Conservation (phyloP, 768 basidiomycete genomes). For the Termitomyces sp. region DNA sequence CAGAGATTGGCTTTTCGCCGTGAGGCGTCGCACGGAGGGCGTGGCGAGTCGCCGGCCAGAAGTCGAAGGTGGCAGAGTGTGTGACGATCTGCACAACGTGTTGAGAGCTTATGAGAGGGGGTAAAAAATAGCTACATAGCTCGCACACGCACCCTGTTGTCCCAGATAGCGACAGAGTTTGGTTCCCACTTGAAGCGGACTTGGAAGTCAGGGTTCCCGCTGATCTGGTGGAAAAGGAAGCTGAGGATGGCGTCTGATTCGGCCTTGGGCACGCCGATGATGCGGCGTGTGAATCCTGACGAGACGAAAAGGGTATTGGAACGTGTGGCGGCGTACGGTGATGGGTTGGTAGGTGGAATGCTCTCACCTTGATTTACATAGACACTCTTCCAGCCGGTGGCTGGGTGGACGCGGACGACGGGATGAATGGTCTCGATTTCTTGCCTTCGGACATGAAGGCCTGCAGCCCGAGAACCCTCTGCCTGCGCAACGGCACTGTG, state of each 20-base stretch:
- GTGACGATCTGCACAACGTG: slow-evolving; percentile 46
- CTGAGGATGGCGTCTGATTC: slow-evolving; percentile 71
- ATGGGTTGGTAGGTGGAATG: background rate
- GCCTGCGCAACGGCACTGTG: slow-evolving; percentile 79
- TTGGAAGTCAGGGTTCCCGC: slow-evolving; percentile 66
- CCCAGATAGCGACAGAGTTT: slow-evolving; percentile 82
- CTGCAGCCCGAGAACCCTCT: slow-evolving; percentile 64
- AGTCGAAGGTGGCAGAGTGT: slow-evolving; percentile 80
- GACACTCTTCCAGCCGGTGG: slow-evolving; percentile 79
- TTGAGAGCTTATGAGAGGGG: background rate
- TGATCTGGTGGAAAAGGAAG: slow-evolving; percentile 69
- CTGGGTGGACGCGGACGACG: slow-evolving; percentile 78
- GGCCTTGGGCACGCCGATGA: slow-evolving; percentile 73
- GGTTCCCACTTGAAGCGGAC: slow-evolving; percentile 74
- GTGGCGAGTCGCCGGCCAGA: slow-evolving; percentile 73
- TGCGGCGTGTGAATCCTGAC: slow-evolving; percentile 71
- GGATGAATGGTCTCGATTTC: slow-evolving; percentile 71
- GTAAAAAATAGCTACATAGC: background rate
- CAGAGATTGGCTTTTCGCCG: slow-evolving; percentile 72
- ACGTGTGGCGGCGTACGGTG: background rate
- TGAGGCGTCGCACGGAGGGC: slow-evolving; percentile 79
- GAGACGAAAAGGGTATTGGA: background rate
- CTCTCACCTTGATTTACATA: slow-evolving; percentile 68
- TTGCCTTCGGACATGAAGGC: slow-evolving; percentile 63
- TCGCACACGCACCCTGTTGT: slow-evolving; percentile 56